Evolutionary conservation across 75 land plant species (phyloP).

Genomic region (Gnetum montanum): DNA sequence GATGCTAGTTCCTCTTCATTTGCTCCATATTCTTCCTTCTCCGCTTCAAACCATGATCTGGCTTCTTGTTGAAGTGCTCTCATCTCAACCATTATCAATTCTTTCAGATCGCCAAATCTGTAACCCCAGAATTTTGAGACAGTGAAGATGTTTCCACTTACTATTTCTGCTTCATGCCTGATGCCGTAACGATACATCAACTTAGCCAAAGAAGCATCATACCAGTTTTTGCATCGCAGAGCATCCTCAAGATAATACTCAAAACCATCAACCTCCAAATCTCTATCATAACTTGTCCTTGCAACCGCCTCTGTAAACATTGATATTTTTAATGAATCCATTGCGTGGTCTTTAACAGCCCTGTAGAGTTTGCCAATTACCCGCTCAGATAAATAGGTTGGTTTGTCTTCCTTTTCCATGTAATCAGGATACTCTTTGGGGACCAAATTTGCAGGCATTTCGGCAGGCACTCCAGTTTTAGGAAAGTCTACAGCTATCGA

Average conservation of each 20-base stretch:
- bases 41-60: constrained; percentile 53
- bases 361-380: constrained; percentile 87
- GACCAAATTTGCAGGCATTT: constrained; percentile 47
- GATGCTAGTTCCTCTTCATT: constrained; percentile 64
- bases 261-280: constrained; percentile 64
- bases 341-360: constrained; percentile 30
- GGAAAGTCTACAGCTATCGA: constrained; percentile 96
- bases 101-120: constrained; percentile 42
- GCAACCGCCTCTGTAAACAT: constrained; percentile 41
- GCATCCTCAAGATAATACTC: constrained; percentile 58
- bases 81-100: constrained; percentile 48
- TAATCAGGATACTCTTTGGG: constrained; percentile 83
- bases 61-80: constrained; percentile 60
- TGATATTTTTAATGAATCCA: neutral
- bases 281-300: constrained; percentile 36
- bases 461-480: constrained; percentile 90
- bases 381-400: constrained; percentile 49
- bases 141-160: constrained; percentile 48
- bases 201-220: constrained; percentile 58
- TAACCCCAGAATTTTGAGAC: constrained; percentile 25
- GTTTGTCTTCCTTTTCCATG: constrained; percentile 79
- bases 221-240: constrained; percentile 32
- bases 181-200: constrained; percentile 76
- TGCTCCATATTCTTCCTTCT: constrained; percentile 10
- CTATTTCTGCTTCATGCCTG: constrained; percentile 68